Percentiles rank a stretch among this genome's conserved stretches.
Evolutionary conservation across 352 stramenopile species (phyloP).

Genomic region (Phytophthora chlamydospora): DNA sequence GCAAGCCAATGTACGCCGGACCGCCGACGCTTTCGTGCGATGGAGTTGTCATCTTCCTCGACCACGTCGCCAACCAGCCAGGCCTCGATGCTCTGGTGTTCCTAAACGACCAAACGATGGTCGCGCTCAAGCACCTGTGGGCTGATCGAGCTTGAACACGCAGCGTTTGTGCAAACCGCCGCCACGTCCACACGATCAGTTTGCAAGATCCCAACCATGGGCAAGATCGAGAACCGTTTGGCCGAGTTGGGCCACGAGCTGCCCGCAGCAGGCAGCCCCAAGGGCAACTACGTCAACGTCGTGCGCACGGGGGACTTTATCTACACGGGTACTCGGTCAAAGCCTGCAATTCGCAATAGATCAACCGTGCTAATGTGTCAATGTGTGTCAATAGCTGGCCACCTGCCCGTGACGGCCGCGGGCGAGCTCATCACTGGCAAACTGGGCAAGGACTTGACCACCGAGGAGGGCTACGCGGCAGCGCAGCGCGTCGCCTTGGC

Average conservation of each 20-base stretch:
- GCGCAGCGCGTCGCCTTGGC: slow-evolving; percentile 88
- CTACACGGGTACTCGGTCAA: slow-evolving; percentile 60
- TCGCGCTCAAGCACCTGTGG: not conserved
- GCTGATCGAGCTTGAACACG: not conserved
- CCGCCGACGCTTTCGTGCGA: slow-evolving; percentile 10
- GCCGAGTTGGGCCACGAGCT: slow-evolving; percentile 78
- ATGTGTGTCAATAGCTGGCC: slow-evolving; percentile 52
- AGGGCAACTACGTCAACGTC: slow-evolving; percentile 91
- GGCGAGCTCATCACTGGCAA: slow-evolving; percentile 89
- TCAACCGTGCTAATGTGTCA: slow-evolving; percentile 8
- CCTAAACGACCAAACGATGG: not conserved
- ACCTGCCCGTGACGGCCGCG: slow-evolving; percentile 69
- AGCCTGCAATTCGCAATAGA: not conserved
- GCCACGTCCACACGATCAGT: slow-evolving; percentile 2
- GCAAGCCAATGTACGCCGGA: slow-evolving; percentile 5
- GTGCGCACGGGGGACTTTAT: slow-evolving; percentile 83
- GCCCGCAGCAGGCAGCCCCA: slow-evolving; percentile 74
- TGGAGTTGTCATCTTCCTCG: slow-evolving; percentile 20
- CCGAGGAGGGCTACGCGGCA: slow-evolving; percentile 90
- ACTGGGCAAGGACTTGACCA: slow-evolving; percentile 86
- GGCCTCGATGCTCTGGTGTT: slow-evolving; percentile 14
- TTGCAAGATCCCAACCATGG: slow-evolving; percentile 28
- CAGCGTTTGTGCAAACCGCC: too few species aligned
- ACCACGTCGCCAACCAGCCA: not conserved
- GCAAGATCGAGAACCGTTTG: slow-evolving; percentile 66